phyloP scores from a whole-genome alignment of 805 yeast species.

The Maudiozyma saulgeensis region DNA sequence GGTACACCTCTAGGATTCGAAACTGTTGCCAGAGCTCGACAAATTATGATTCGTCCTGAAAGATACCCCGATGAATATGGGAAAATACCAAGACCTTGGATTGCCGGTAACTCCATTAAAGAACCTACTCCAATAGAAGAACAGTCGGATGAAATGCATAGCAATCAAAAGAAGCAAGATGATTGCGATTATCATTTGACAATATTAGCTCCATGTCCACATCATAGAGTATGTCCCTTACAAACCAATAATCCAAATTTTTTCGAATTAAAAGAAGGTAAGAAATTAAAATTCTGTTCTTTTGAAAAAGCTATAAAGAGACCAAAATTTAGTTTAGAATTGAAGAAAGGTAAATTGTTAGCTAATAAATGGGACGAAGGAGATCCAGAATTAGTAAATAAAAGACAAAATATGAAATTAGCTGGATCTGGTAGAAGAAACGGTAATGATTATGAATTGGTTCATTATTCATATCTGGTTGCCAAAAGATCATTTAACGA shows the following conservation, averaged over 20 bases:
- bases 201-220: slow-evolving; percentile 84
- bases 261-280: slow-evolving; percentile 47
- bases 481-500: slow-evolving; percentile 50
- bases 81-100: slow-evolving; percentile 62
- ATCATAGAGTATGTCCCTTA: slow-evolving; percentile 77
- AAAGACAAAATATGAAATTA: slow-evolving; percentile 31
- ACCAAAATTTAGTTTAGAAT: slow-evolving; percentile 71
- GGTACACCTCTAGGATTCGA: slow-evolving; percentile 90
- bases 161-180: slow-evolving; percentile 9
- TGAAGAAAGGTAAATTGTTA: slow-evolving; percentile 70
- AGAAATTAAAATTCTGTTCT: slow-evolving; percentile 62
- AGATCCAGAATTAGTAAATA: slow-evolving; percentile 44
- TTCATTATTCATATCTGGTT: slow-evolving; percentile 66
- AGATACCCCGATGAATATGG: slow-evolving; percentile 44
- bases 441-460: slow-evolving; percentile 60
- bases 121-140: slow-evolving; percentile 7
- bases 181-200: slow-evolving; percentile 43
- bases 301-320: slow-evolving; percentile 63
- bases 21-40: slow-evolving; percentile 80
- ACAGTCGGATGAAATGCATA: not conserved
- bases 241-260: slow-evolving; percentile 67
- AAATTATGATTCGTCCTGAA: slow-evolving; percentile 81
- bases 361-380: slow-evolving; percentile 63
- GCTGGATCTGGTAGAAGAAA: slow-evolving; percentile 70
- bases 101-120: slow-evolving; percentile 35